Evolutionary conservation across 2,329 filamentous ascomycete genomes (phyloP), one percentile per base, ranked within the genome.

Genomic region (Penicillium sp.): DNA sequence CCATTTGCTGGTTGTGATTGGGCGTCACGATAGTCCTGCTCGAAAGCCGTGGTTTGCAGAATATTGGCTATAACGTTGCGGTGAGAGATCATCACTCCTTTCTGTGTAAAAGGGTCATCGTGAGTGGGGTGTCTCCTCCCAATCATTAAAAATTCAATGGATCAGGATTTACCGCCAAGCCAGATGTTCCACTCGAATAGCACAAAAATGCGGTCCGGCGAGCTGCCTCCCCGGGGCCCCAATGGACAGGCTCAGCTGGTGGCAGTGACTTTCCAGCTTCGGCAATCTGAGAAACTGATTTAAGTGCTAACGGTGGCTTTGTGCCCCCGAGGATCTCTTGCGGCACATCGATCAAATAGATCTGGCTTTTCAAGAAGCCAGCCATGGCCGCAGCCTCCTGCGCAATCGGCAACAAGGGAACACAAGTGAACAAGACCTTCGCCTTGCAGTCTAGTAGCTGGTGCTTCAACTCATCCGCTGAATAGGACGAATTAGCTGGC

Each of bases 11-110:
- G 61, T 25, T 35, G 4, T 3, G 65, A 61, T 26, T 65, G 50
- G 2, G 42, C 39, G 2, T 67, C 61, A 9, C 75, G 71, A 45
- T 64, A 67, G 0, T 70, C 65, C 35, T 75, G 70, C 43, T 88
- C 85, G 59, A 75, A 86, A 0, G 80, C 69, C 8, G 67, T 69
- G 53, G 87, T 80, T 70, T 92, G 89, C 48, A 92, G 67, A 0
- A 86, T 83, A 68, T 93, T 93, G 52, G 90, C 84, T 48, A 93
- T 93, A 43, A 93, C 87, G 62, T 93, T 93, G 37, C 78, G 77
- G 70, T 93, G 90, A 3, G 89, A 89, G 58, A 93, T 90, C 87
- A 91, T 92, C 53, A 93, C 90, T 46, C 89, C 90, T 88, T 92
- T 92, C 85, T 90, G 57, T 27, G 59, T 43, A 29, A 10, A 25